Evolutionary conservation across 495 filamentous ascomycete genomes (phyloP).

Genomic region (Penicillium maclennaniae): DNA sequence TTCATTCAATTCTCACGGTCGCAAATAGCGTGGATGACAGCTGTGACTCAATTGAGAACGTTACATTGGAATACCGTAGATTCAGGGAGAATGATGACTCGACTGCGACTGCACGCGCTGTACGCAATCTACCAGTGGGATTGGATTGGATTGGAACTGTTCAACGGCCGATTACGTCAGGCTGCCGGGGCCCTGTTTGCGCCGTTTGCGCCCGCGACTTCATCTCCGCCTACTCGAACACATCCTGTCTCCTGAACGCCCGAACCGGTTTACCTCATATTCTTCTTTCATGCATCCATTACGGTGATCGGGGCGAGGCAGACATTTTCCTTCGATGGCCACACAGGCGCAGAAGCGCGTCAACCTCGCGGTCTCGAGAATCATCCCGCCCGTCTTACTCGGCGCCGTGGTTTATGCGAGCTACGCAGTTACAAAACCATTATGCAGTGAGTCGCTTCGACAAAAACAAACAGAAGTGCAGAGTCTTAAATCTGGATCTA

Average conservation of each 20-base stretch:
- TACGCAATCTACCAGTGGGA: background rate
- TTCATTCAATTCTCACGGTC: background rate
- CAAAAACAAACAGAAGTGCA: background rate
- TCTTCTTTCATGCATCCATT: conserved; percentile 2
- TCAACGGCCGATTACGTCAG: conserved; percentile 10
- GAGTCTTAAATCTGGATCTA: conserved; percentile 21
- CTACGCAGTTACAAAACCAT: conserved; percentile 55
- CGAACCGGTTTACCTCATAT: background rate
- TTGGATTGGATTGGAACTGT: background rate
- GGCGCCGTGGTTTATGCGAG: conserved; percentile 58
- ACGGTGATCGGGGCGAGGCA: conserved; percentile 3
- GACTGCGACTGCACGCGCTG: background rate
- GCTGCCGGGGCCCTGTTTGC: conserved; percentile 9
- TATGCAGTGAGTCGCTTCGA: conserved; percentile 49
- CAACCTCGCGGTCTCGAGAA: conserved; percentile 50
- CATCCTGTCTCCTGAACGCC: background rate
- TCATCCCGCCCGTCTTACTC: conserved; percentile 57
- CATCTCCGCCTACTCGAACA: background rate
- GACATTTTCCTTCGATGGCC: conserved; percentile 16
- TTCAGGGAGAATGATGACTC: background rate
- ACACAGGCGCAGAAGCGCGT: conserved; percentile 40
- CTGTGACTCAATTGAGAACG: background rate
- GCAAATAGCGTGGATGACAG: background rate
- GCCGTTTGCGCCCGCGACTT: conserved; percentile 7
- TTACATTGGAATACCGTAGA: background rate